Conservation (phyloP, 331 rosid species). For the Prunus yedoensis region DNA sequence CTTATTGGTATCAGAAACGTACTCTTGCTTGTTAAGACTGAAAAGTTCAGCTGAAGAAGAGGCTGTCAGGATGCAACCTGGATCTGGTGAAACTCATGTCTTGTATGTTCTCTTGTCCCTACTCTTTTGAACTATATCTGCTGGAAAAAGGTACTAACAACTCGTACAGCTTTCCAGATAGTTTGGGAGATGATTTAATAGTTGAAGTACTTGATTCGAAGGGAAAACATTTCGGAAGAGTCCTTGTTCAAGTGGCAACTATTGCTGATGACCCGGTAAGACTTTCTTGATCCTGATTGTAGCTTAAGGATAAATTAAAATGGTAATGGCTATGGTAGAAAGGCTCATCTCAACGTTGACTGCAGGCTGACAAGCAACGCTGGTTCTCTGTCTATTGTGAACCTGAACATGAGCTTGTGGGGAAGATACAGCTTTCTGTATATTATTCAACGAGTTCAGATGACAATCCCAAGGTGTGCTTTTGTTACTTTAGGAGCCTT, state of each 20-base stretch:
- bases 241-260: constrained; percentile 78
- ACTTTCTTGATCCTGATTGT: constrained; percentile 18
- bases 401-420: constrained; percentile 86
- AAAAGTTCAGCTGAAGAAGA: constrained; percentile 86
- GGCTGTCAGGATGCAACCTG: constrained; percentile 81
- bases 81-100: constrained; percentile 87
- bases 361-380: constrained; percentile 90
- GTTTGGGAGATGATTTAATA: constrained; percentile 84
- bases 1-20: constrained; percentile 62
- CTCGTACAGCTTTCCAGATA: constrained; percentile 93
- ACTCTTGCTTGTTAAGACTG: constrained; percentile 75
- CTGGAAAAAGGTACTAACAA: constrained; percentile 41
- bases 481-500: constrained; percentile 10
- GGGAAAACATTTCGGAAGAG: constrained; percentile 82
- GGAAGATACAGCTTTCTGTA: constrained; percentile 75
- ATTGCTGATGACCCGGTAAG: constrained; percentile 83
- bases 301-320: background rate
- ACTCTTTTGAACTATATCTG: constrained; percentile 7
- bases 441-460: constrained; percentile 75
- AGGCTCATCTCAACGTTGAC: constrained; percentile 35
- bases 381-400: constrained; percentile 91
- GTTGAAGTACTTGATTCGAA: constrained; percentile 92
- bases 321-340: constrained; percentile 18
- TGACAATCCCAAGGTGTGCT: constrained; percentile 77
- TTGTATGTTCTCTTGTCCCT: constrained; percentile 57